phyloP scores from a whole-genome alignment of 2,329 filamentous ascomycete genomes.

The Fusarium equiseti region DNA sequence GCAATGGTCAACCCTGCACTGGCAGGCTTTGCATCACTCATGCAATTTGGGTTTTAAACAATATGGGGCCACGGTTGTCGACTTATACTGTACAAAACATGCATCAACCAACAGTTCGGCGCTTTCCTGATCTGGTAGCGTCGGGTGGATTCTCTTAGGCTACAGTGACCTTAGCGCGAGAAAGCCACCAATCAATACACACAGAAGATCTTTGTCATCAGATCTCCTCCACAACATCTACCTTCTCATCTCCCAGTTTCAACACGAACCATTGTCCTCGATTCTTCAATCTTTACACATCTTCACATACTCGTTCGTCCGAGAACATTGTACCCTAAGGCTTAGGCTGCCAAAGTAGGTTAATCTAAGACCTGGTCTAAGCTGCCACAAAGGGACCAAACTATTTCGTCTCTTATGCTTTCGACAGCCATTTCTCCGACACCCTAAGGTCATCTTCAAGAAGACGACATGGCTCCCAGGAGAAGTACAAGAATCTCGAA shows the following conservation, averaged over 20 bases:
- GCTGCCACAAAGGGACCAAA: too few species aligned
- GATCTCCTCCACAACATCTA: neutral
- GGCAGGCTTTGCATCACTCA: neutral
- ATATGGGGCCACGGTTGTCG: neutral
- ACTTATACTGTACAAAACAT: too few species aligned
- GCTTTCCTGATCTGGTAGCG: neutral
- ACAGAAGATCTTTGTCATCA: neutral
- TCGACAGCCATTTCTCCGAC: too few species aligned
- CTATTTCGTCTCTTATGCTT: too few species aligned
- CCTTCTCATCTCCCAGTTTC: neutral
- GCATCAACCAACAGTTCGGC: too few species aligned
- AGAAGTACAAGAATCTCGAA: conserved; percentile 4
- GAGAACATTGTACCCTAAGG: neutral
- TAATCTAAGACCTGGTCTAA: too few species aligned
- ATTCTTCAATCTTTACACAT: too few species aligned
- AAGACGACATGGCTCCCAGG: neutral
- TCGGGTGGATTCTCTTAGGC: neutral
- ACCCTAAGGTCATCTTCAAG: neutral
- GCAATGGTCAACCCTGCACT: neutral
- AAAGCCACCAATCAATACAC: neutral
- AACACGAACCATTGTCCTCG: neutral
- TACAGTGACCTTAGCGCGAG: neutral
- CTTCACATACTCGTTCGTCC: neutral
- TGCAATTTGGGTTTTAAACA: neutral
- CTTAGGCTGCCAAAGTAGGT: neutral